Conservation (phyloP, 2,329 filamentous ascomycete species). For the Aureobasidium sp. region DNA sequence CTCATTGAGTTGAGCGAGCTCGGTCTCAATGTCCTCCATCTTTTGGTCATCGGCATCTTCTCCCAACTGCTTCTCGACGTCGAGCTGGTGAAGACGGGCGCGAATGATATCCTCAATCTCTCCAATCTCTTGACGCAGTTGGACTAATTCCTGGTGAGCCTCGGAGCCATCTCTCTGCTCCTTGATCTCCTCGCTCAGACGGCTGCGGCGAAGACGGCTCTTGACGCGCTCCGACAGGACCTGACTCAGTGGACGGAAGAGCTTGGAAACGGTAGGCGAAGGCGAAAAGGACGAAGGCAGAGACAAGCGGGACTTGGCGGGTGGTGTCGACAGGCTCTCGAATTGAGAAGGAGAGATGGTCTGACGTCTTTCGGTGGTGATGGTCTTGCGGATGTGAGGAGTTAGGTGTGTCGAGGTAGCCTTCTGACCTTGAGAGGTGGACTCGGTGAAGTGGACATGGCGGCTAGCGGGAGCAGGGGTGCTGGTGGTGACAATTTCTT, state of each 20-base stretch:
- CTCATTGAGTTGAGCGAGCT: slow-evolving; percentile 23
- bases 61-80: slow-evolving; percentile 31
- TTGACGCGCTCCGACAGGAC: slow-evolving; percentile 27
- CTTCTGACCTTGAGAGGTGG: slow-evolving; percentile 16
- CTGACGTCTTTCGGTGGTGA: slow-evolving; percentile 24
- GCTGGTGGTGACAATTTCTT: background rate
- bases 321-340: slow-evolving; percentile 17
- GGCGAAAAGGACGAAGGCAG: slow-evolving; percentile 23
- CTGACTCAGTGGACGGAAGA: slow-evolving; percentile 25
- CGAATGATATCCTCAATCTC: slow-evolving; percentile 27
- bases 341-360: slow-evolving; percentile 23
- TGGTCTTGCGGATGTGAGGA: slow-evolving; percentile 24
- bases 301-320: slow-evolving; percentile 25
- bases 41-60: slow-evolving; percentile 31
- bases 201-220: slow-evolving; percentile 33
- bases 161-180: slow-evolving; percentile 21
- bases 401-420: slow-evolving; percentile 27
- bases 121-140: slow-evolving; percentile 30
- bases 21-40: slow-evolving; percentile 22
- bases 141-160: slow-evolving; percentile 28
- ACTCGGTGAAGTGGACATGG: slow-evolving; percentile 25
- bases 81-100: slow-evolving; percentile 29
- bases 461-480: slow-evolving; percentile 16
- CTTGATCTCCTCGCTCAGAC: slow-evolving; percentile 35
- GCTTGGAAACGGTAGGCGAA: slow-evolving; percentile 18